phyloP scores from a whole-genome alignment of 225 moss, liverwort and hornwort species.

The Pseudisothecium myosuroides region DNA sequence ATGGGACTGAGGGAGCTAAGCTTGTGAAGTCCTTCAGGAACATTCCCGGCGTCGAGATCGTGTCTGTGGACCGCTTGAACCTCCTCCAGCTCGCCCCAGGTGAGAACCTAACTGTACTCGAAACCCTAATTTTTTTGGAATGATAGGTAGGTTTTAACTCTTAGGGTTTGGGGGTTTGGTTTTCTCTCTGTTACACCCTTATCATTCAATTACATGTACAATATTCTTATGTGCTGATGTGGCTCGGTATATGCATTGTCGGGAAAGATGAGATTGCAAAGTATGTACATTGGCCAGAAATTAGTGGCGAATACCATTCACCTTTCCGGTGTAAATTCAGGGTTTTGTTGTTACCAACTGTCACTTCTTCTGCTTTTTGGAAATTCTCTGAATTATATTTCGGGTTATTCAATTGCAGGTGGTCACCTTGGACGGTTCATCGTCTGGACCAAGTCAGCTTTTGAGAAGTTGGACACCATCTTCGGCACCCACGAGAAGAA shows the following conservation, averaged over 20 bases:
- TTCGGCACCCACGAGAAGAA: background rate
- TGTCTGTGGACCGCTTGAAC: background rate
- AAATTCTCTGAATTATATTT: background rate
- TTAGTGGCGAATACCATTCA: background rate
- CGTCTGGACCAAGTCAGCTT: background rate
- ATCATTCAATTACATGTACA: background rate
- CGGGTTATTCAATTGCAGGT: background rate
- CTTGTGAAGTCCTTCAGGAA: background rate
- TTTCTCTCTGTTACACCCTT: too few species aligned
- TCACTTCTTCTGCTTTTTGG: background rate
- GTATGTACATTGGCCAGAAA: background rate
- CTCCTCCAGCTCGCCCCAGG: background rate
- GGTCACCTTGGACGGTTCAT: background rate
- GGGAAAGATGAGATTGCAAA: background rate
- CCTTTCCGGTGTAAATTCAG: background rate
- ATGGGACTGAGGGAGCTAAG: background rate
- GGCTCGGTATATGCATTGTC: background rate
- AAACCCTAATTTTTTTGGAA: background rate
- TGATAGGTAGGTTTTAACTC: background rate
- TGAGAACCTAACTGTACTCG: background rate
- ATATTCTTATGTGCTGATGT: background rate
- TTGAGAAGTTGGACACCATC: background rate
- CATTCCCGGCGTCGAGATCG: background rate
- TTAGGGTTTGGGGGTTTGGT: background rate
- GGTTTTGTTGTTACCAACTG: background rate